A percentile compares a stretch with the other conserved stretches of the same genome.
Evolutionary conservation across 148 eudicot species (phyloP).

Genomic region (Fagopyrum homotropicum): DNA sequence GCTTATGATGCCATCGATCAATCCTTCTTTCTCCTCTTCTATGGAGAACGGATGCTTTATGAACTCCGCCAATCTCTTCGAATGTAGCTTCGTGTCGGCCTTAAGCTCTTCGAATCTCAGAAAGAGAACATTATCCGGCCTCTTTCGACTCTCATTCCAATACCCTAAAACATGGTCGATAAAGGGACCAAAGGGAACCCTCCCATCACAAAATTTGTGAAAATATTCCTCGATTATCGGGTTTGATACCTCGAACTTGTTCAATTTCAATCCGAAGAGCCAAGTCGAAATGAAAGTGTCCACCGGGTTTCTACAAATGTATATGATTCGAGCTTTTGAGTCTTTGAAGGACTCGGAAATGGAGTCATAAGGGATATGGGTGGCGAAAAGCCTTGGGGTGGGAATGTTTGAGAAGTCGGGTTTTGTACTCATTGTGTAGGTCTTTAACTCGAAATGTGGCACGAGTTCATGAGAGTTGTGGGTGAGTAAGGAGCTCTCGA

Average conservation of each 20-base stretch:
- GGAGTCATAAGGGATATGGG: slow-evolving; percentile 18
- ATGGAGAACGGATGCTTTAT: slow-evolving; percentile 22
- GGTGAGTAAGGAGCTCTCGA: slow-evolving; percentile 19
- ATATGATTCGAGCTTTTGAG: slow-evolving; percentile 20
- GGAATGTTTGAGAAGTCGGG: not conserved
- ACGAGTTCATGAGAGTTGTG: slow-evolving; percentile 30
- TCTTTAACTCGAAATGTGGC: slow-evolving; percentile 24
- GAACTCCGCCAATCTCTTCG: slow-evolving; percentile 28
- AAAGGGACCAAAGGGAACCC: slow-evolving; percentile 26
- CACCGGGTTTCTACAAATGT: slow-evolving; percentile 16
- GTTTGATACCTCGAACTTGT: slow-evolving; percentile 6
- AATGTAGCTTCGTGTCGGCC: not conserved
- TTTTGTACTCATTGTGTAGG: slow-evolving; percentile 13
- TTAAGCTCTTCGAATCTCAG: slow-evolving; percentile 34
- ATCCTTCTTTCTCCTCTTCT: slow-evolving; percentile 25
- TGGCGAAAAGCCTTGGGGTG: slow-evolving; percentile 14
- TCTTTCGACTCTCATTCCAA: slow-evolving; percentile 25
- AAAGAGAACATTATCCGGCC: slow-evolving; percentile 20
- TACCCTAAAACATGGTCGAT: slow-evolving; percentile 28
- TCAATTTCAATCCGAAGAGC: not conserved
- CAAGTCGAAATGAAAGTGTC: slow-evolving; percentile 18
- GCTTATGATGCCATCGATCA: slow-evolving; percentile 21
- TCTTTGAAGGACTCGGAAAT: slow-evolving; percentile 5
- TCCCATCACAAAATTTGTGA: slow-evolving; percentile 28
- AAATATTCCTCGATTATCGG: slow-evolving; percentile 21